Conservation (phyloP, 495 filamentous ascomycete genomes). For the Xylaria venustula region DNA sequence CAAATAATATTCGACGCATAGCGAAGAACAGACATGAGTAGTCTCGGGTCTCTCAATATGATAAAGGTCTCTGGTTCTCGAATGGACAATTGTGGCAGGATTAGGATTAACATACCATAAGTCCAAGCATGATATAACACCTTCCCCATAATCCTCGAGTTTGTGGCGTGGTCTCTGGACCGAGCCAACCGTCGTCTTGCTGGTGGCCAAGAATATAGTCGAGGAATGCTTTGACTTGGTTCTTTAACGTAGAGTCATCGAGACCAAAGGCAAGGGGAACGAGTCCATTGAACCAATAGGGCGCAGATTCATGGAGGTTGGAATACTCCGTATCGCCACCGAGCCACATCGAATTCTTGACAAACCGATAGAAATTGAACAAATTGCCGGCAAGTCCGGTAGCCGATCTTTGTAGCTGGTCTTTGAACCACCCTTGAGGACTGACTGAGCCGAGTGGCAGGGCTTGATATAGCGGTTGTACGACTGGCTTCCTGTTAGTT, state of each 20-base stretch:
- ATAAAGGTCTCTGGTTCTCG: constrained; percentile 17
- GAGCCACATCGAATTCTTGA: constrained; percentile 54
- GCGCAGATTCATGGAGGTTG: constrained; percentile 55
- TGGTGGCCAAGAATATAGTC: constrained; percentile 54
- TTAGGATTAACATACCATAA: constrained; percentile 33
- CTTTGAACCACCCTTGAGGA: constrained; percentile 60
- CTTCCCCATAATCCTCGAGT: constrained; percentile 56
- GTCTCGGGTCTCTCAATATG: not conserved
- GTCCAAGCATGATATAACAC: constrained; percentile 52
- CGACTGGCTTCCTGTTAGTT: constrained; percentile 15
- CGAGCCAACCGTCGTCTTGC: constrained; percentile 60
- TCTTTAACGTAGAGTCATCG: constrained; percentile 54
- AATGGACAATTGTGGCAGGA: not conserved
- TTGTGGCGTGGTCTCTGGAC: constrained; percentile 49
- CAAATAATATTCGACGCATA: not conserved
- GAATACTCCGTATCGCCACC: constrained; percentile 60
- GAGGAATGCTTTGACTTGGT: constrained; percentile 48
- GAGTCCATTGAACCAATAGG: constrained; percentile 67
- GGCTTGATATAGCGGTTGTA: constrained; percentile 35
- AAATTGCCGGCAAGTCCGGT: constrained; percentile 60
- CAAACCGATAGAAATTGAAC: constrained; percentile 59
- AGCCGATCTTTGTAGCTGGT: constrained; percentile 52
- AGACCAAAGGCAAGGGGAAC: constrained; percentile 63
- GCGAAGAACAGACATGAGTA: not conserved
- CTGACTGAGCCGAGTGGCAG: constrained; percentile 58